phyloP scores from a whole-genome alignment of 305 asterid species.

The Solanum hybrid region DNA sequence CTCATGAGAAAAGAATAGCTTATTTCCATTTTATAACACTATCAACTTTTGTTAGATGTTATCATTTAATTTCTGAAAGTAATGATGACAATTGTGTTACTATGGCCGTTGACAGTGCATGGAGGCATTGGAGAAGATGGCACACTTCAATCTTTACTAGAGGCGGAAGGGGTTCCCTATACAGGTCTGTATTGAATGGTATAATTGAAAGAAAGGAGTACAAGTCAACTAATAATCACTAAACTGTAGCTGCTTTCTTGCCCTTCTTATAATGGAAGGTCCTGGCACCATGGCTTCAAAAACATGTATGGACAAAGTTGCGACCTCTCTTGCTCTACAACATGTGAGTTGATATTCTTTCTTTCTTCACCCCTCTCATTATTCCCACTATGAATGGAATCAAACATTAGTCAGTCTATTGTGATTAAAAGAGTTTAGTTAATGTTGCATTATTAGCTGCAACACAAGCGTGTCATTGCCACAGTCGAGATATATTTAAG shows the following conservation, averaged over 20 bases:
- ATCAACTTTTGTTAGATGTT: not conserved
- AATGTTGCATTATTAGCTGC: not conserved
- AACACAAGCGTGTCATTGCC: not conserved
- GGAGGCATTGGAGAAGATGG: slow-evolving; percentile 97
- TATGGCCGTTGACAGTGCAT: slow-evolving; percentile 49
- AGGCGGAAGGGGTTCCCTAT: slow-evolving; percentile 61
- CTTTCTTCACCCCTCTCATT: slow-evolving; percentile 5
- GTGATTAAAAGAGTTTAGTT: not conserved
- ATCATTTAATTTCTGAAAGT: not conserved
- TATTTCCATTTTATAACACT: not conserved
- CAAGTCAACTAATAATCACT: not conserved
- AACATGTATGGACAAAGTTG: slow-evolving; percentile 89
- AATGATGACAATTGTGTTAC: not conserved
- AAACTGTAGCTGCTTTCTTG: slow-evolving; percentile 14
- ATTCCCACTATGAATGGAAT: not conserved
- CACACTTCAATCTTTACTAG: slow-evolving; percentile 71
- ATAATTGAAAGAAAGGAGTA: not conserved
- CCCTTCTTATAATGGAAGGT: slow-evolving; percentile 36
- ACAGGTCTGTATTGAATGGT: slow-evolving; percentile 35
- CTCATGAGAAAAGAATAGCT: not conserved
- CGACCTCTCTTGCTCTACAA: slow-evolving; percentile 67
- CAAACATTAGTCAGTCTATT: not conserved
- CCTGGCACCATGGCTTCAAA: slow-evolving; percentile 68
- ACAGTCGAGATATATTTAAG: not conserved
- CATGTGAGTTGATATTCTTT: slow-evolving; percentile 47